Base-by-base conservation (phyloP, 1,139 yeast species). In the Yamadazyma blattariae region DNA sequence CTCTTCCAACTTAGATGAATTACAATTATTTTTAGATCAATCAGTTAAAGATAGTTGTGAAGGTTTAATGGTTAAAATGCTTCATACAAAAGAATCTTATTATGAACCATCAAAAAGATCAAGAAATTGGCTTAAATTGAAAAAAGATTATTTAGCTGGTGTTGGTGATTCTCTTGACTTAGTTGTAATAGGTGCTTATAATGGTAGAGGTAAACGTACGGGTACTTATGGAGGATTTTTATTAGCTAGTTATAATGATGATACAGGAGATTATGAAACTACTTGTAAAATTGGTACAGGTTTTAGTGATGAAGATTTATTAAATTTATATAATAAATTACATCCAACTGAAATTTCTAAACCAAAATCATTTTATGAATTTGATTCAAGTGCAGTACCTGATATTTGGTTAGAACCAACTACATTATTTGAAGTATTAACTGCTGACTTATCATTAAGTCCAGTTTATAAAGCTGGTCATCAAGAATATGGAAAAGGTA, bases 281-380 rank as follows among this genome's bases (percentile, higher is more conserved):
- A 84, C 95, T 29, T 92, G 98, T 64, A 92, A 94, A 57, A 90
- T 94, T 37, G 98, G 98, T 29, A 94, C 99, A 1, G 99, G 99
- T 0, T 92, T 92, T 56, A 79, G 90, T 26, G 99, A 92, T 46
- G 97, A 86, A 44, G 76, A 81, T 51, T 68, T 92, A 40, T 75
- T 76, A 24, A 61, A 62, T 27, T 59, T 92, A 26, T 72, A 82
- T 52, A 73, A 72, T 25, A 69, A 69, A 37, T 68, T 92, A 37
- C 75, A 81, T 29, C 82, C 87, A 4, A 80, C 92, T 0, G 95
- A 82, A 37, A 74, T 82, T 10, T 52, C 62, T 0, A 63, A 57
- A n/a, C 85, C 97, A 1, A 85, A 82, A 46, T 69, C 86, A 0
- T 85, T 83, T 37, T 79, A 77, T 44, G 71, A 81, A 3, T 88